A percentile compares a stretch with the other conserved stretches of the same genome.
These are phyloP conservation scores for Musa acuminata DNA, from an alignment of 176 grass and related monocot species.

Conservation along the genomic window DNA sequence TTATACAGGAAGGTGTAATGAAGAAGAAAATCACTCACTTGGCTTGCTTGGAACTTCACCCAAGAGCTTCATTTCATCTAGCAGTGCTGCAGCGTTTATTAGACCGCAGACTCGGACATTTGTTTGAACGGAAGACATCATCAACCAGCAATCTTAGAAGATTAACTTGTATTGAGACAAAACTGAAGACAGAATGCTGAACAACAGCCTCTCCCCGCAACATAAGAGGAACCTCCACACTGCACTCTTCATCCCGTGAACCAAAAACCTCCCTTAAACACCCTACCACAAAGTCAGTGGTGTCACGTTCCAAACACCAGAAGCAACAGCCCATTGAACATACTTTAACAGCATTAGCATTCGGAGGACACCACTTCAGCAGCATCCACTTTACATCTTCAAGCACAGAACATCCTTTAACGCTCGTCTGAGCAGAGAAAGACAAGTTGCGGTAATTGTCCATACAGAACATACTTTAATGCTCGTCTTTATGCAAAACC, in stretches of 20 bases:
- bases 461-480: too few species aligned
- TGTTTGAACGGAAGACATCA: slow-evolving; percentile 49
- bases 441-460: too few species aligned
- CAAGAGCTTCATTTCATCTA: too few species aligned
- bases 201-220: not conserved
- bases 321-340: not conserved
- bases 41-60: too few species aligned
- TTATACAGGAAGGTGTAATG: too few species aligned
- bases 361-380: not conserved
- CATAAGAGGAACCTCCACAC: not conserved
- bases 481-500: slow-evolving; percentile 50
- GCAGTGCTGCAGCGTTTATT: too few species aligned
- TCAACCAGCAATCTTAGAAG: not conserved
- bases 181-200: not conserved
- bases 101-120: slow-evolving; percentile 36
- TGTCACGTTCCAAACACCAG: not conserved
- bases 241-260: not conserved
- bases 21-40: too few species aligned
- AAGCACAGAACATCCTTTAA: not conserved
- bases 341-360: not conserved
- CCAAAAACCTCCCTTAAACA: not conserved
- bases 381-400: not conserved
- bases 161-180: not conserved
- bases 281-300: not conserved
- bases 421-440: too few species aligned